A percentile compares a stretch with the other conserved stretches of the same genome.
Evolutionary conservation across 164 flowering plant genomes (phyloP).

Genomic region (Saururus chinensis): DNA sequence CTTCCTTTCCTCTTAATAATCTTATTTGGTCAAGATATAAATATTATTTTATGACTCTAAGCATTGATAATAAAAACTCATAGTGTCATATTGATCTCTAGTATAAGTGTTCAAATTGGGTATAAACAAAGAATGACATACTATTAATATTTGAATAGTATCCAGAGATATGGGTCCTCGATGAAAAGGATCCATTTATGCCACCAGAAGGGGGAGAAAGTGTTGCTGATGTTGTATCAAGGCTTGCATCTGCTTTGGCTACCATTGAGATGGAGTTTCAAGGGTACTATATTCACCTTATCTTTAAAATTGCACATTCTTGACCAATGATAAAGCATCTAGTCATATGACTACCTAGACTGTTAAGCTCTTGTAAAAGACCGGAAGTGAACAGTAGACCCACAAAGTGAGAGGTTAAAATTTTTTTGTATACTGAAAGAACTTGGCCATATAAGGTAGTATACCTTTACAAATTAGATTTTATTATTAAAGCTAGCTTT

Average conservation of each 20-base stretch:
- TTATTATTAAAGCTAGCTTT: too few relatives aligned
- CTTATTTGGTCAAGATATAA: not conserved
- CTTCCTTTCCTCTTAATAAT: not conserved
- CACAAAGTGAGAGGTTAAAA: too few relatives aligned
- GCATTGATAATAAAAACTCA: too few relatives aligned
- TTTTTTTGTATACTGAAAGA: too few relatives aligned
- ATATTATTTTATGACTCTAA: not conserved
- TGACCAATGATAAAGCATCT: too few relatives aligned
- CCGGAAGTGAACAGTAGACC: not conserved
- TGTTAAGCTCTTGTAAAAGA: not conserved
- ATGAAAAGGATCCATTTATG: constrained; percentile 77
- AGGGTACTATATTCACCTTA: constrained; percentile 32
- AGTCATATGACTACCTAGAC: not conserved
- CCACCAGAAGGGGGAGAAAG: constrained; percentile 92
- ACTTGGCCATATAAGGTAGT: too few relatives aligned
- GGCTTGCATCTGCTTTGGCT: constrained; percentile 56
- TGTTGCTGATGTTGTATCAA: constrained; percentile 73
- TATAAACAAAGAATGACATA: not conserved
- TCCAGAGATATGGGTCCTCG: constrained; percentile 85
- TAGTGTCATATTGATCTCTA: not conserved
- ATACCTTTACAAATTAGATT: too few relatives aligned
- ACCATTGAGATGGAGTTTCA: constrained; percentile 60
- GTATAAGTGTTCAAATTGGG: too few relatives aligned
- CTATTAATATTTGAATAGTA: constrained; percentile 31
- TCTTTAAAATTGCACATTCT: not conserved